Evolutionary conservation across 2,329 filamentous ascomycete genomes (phyloP), one percentile per base, ranked within the genome.

Genomic region (Aspergillus fumigatiaffinis): DNA sequence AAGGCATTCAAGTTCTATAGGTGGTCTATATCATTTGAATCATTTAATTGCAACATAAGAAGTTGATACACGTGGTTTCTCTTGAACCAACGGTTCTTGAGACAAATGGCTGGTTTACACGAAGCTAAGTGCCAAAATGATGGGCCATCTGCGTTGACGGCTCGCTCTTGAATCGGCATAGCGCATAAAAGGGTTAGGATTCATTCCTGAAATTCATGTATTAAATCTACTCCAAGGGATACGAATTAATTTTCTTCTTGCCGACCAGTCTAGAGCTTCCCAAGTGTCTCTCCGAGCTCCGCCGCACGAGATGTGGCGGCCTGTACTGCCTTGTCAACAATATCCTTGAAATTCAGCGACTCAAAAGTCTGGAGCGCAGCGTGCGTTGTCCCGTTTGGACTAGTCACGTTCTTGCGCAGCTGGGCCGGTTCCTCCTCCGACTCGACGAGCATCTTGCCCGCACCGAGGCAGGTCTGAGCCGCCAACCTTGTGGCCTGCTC

Each of bases 391-490:
- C 71, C 71, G 51, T 73, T 73, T 6, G 70, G 71, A 50, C 71
- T 73, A 28, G 71, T 73, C 9, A 73, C 71, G 21, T 73, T 73
- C 65, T 72, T 69, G 35, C 71, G 68, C 60, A 73, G 58, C 59
- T 73, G 69, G 12, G 66, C 52, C 1, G 71, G 70, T 44, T 62
- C 59, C 46, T 73, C 70, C 1, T 63, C 56, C 3, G 68, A 71
- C 53, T 70, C 67, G 17, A 66, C 65, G 12, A 73, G 60, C 71
- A 73, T 73, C 57, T 69, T 71, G 8, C 71, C 71, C 2, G 71
- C 71, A 35, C 71, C 71, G 6, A 72, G 68, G 57, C 71, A 73
- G 23, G 71, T 73, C 56, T 73, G 71, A 6, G 68, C 60, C 12
- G 71, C 71, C 26, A 73, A 47, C 0, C 69, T 61, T 17, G 70